A percentile compares a stretch with the other conserved stretches of the same genome.
Conservation (phyloP, 2,329 filamentous ascomycete species). For the Paracoccidioides brasiliensis region DNA sequence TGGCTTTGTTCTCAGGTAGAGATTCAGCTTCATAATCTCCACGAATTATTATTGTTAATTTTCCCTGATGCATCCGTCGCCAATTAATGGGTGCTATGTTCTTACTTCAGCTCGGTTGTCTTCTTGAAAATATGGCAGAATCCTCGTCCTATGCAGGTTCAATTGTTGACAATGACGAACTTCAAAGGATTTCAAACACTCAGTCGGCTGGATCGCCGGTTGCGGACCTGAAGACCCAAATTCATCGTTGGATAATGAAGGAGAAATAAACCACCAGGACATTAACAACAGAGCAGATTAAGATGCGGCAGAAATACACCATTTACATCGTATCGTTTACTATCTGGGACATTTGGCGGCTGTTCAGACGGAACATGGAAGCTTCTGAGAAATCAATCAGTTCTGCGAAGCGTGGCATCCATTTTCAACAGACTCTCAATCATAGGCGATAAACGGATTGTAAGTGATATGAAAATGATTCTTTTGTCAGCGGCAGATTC, state of each 20-base stretch:
- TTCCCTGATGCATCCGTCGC: neutral
- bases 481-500: constrained; percentile 27
- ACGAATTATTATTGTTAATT: neutral
- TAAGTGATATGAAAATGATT: constrained; percentile 23
- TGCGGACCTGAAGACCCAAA: constrained; percentile 26
- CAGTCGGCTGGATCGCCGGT: constrained; percentile 17
- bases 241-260: constrained; percentile 23
- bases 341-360: constrained; percentile 29
- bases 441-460: constrained; percentile 18
- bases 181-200: constrained; percentile 13
- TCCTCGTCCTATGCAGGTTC: constrained; percentile 20
- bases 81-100: neutral
- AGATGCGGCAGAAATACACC: constrained; percentile 15
- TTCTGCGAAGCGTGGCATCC: constrained; percentile 20
- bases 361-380: constrained; percentile 18
- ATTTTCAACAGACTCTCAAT: constrained; percentile 22
- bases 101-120: constrained; percentile 19
- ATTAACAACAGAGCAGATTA: constrained; percentile 15
- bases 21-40: neutral
- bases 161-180: constrained; percentile 23
- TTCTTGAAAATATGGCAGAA: constrained; percentile 23
- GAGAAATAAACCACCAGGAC: constrained; percentile 17
- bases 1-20: constrained; percentile 26
- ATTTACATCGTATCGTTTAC: constrained; percentile 9
- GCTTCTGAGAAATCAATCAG: constrained; percentile 16